Evolutionary conservation across 768 basidiomycete genomes (phyloP), one percentile per base, ranked within the genome.

Genomic region (Hysterangium stoloniferum): DNA sequence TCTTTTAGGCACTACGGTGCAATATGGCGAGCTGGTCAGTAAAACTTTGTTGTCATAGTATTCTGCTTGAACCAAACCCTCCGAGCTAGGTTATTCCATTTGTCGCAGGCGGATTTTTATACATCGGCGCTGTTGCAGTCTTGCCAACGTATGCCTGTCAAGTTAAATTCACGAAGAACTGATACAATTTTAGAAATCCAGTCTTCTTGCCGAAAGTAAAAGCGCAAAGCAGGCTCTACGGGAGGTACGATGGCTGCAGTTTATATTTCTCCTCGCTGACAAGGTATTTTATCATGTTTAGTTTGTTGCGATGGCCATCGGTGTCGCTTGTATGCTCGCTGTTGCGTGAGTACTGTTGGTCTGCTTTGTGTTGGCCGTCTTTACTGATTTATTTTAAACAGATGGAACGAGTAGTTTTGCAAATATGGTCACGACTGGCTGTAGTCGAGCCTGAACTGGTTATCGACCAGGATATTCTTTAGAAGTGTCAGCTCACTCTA

Each of bases 281-380:
- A 29, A 13, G 22, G 33, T 22, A 34, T 5, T 20, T 20, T 17
- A 20, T 33, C 28, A 42, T 38, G 7, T 19, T 2, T 66, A 94
- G 90, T 93, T 94, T 68, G 84, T 75, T 53, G 91, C 90, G 53
- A 94, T 95, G 91, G 79, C 79, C 42, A 77, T 95, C 64, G 91
- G 91, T 27, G 91, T 94, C 57, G 64, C 77, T 62, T 93, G 90
- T 72, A 95, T 95, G 91, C 84, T 90, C 65, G 64, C 86, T 62
- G 88, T 91, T 64, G 88, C 88, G 86, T 91, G 76, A 80, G 86
- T 78, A 57, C 45, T 45, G 33, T 29, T 38, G 48, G 52, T 28
- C 55, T n/a, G 8, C 49, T 22, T 31, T 24, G 38, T 28, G n/a
- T 36, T 42, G 45, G 35, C 43, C 13, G 29, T 6, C 22, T 12